phyloP scores from a whole-genome alignment of 140 eudicot genomes.

The Senecio squalidus region DNA sequence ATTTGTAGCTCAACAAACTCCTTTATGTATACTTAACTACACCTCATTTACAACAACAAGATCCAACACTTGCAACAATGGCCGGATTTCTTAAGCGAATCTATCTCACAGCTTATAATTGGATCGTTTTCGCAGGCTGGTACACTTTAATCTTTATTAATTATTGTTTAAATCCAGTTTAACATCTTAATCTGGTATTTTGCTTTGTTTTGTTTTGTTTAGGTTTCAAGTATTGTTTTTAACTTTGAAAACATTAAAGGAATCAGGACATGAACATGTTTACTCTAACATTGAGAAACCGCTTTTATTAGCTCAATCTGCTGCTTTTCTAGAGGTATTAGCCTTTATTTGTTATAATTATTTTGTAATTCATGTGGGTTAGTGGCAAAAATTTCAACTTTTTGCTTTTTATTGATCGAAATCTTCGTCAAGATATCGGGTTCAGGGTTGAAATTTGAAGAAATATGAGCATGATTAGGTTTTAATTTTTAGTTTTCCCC shows the following conservation, averaged over 20 bases:
- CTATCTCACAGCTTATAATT: slow-evolving; percentile 72
- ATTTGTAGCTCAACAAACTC: background rate
- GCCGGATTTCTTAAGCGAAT: slow-evolving; percentile 48
- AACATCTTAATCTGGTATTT: background rate
- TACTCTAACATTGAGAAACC: slow-evolving; percentile 80
- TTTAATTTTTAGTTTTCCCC: background rate
- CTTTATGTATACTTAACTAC: background rate
- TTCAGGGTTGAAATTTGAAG: background rate
- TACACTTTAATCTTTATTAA: slow-evolving; percentile 3
- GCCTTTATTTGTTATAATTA: background rate
- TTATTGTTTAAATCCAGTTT: background rate
- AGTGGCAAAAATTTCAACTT: no score
- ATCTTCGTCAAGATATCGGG: background rate
- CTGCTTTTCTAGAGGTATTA: slow-evolving; percentile 83
- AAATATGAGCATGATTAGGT: background rate
- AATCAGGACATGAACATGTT: slow-evolving; percentile 68
- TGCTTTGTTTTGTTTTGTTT: slow-evolving; percentile 6
- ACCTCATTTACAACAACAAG: no score
- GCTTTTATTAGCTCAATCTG: slow-evolving; percentile 82
- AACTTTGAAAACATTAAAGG: slow-evolving; percentile 59
- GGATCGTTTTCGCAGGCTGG: slow-evolving; percentile 88
- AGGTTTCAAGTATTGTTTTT: slow-evolving; percentile 79
- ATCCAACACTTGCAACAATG: slow-evolving; percentile 18
- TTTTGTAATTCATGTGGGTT: background rate
- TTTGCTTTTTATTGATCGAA: slow-evolving; percentile 15